These are phyloP conservation scores for Daldinia bambusicola DNA, from an alignment of 495 filamentous ascomycete genomes.

Conservation along the genomic window DNA sequence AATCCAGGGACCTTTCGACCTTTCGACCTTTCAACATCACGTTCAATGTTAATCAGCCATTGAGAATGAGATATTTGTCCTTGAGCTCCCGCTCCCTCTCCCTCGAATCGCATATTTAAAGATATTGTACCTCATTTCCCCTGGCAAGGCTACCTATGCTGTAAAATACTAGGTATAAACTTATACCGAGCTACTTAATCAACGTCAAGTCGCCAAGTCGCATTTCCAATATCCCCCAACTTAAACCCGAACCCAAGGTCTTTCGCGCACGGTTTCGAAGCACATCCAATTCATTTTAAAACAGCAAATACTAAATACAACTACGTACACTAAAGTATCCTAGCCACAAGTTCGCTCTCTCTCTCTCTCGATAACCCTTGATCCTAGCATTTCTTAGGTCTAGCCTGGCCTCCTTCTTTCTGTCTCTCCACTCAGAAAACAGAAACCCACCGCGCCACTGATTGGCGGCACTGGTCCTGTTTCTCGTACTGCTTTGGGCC, in stretches of 20 bases:
- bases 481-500: constrained; percentile 36
- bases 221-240: constrained; percentile 22
- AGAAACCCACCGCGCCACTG: constrained; percentile 41
- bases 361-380: constrained; percentile 35
- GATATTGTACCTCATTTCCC: neutral
- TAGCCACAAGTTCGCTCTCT: constrained; percentile 34
- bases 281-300: constrained; percentile 46
- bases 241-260: constrained; percentile 20
- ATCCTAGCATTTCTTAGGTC: constrained; percentile 34
- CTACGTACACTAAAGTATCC: constrained; percentile 15
- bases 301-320: constrained; percentile 2
- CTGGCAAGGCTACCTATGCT: neutral
- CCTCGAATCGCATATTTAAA: constrained; percentile 20
- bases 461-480: constrained; percentile 32
- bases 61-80: neutral
- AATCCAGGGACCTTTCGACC: constrained; percentile 34
- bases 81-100: neutral
- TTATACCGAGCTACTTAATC: neutral
- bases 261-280: constrained; percentile 40
- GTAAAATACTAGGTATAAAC: too few species aligned
- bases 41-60: constrained; percentile 1
- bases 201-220: constrained; percentile 21
- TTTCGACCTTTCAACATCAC: constrained; percentile 18
- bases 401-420: constrained; percentile 21
- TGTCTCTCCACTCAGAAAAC: constrained; percentile 35